These are phyloP conservation scores for Purshia tridentata DNA, from an alignment of 306 rosid species.

Conservation along the genomic window DNA sequence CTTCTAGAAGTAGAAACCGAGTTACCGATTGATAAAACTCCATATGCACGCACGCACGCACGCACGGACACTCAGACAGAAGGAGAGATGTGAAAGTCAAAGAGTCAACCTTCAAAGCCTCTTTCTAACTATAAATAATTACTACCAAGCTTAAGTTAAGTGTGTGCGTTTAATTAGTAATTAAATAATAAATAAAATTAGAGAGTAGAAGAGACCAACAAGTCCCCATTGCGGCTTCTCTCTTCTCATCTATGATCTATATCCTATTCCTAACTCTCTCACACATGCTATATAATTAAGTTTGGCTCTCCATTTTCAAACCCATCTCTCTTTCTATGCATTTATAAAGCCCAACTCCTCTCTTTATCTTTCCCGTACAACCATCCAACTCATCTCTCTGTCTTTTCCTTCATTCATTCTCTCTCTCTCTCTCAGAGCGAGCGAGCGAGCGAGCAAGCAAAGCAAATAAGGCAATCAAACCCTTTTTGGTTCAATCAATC, in stretches of 20 bases:
- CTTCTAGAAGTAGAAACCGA: conserved; percentile 14
- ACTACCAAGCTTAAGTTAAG: conserved; percentile 31
- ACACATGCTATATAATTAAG: conserved; percentile 5
- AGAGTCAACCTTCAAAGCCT: conserved; percentile 57
- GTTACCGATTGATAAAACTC: neutral
- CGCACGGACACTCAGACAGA: neutral
- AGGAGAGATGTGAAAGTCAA: conserved; percentile 51
- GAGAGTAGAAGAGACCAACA: neutral
- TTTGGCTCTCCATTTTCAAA: conserved; percentile 20
- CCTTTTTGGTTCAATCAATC: conserved; percentile 31
- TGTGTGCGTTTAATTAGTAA: conserved; percentile 13
- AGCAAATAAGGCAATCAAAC: neutral
- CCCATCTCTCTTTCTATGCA: conserved; percentile 5
- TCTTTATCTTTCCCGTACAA: conserved; percentile 40
- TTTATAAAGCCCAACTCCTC: conserved; percentile 66
- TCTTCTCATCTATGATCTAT: conserved; percentile 8
- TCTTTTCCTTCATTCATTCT: conserved; percentile 17
- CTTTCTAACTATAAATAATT: conserved; percentile 29
- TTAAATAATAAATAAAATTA: conserved; percentile 13
- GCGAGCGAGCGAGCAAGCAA: neutral
- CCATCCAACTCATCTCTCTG: conserved; percentile 27
- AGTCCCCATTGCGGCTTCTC: conserved; percentile 43
- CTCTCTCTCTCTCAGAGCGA: conserved; percentile 14
- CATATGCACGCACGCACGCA: conserved; percentile 3
- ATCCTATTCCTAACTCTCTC: neutral